Percentiles rank a stretch among this genome's conserved stretches.
These are phyloP conservation scores for Cladobotryum protrusum DNA, from an alignment of 2,329 filamentous ascomycete species.

Conservation along the genomic window DNA sequence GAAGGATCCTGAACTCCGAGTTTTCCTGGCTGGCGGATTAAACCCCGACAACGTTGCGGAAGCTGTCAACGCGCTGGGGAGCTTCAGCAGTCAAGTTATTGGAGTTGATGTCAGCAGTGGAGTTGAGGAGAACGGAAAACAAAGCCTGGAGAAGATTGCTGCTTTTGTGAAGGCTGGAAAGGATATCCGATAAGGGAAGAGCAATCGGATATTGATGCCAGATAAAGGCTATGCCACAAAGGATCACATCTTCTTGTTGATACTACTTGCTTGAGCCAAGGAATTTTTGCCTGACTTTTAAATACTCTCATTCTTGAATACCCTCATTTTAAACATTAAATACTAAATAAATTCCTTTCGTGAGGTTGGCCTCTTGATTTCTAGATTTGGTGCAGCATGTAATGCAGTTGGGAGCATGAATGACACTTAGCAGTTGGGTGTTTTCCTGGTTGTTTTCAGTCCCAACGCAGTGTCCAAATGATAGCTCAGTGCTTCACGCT, in stretches of 20 bases:
- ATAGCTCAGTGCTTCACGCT: background rate
- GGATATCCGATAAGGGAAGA: conserved; percentile 37
- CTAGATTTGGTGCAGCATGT: no score
- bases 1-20: conserved; percentile 61
- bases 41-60: conserved; percentile 70
- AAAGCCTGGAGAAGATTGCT: conserved; percentile 74
- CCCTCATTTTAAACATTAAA: background rate
- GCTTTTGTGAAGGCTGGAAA: conserved; percentile 75
- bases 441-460: background rate
- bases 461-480: background rate
- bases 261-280: background rate
- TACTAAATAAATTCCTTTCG: background rate
- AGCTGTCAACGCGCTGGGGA: conserved; percentile 57
- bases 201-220: no score
- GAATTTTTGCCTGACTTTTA: background rate
- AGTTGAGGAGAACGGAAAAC: conserved; percentile 76
- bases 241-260: background rate
- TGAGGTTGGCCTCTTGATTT: no score
- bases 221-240: background rate
- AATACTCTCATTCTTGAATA: background rate
- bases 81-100: conserved; percentile 56
- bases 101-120: conserved; percentile 93
- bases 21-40: conserved; percentile 82
- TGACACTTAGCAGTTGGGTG: no score
- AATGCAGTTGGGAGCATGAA: no score